Evolutionary conservation across 345 rosid species (phyloP).

Genomic region (Sonneratia alba): DNA sequence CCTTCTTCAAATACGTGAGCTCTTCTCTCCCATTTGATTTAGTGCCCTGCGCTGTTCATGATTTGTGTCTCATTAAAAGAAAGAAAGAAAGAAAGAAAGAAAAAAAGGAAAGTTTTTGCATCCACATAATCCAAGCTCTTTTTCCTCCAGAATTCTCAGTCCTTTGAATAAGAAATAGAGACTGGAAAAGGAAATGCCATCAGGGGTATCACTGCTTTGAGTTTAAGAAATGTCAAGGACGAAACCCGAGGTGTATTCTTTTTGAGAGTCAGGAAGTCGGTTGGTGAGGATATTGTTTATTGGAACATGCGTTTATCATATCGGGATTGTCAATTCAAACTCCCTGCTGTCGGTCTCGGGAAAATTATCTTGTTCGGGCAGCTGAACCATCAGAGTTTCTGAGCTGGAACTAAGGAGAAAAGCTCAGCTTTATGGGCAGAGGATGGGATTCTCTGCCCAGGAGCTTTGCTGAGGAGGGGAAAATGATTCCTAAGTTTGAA

Average conservation of each 20-base stretch:
- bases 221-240: neutral
- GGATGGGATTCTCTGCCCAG: neutral
- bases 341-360: neutral
- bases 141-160: neutral
- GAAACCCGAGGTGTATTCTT: neutral
- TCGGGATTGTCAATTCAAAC: neutral
- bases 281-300: neutral
- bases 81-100: no score
- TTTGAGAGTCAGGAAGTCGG: neutral
- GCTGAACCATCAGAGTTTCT: neutral
- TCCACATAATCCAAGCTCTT: neutral
- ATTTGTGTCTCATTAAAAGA: neutral
- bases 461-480: neutral
- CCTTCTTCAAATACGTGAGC: conserved; percentile 82
- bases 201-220: neutral
- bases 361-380: neutral
- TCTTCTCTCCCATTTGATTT: neutral
- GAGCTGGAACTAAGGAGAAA: neutral
- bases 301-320: neutral
- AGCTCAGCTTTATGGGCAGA: neutral
- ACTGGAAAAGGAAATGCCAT: neutral
- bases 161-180: neutral
- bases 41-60: neutral
- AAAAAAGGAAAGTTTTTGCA: neutral
- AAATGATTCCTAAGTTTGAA: neutral